Conservation (phyloP, 768 basidiomycete genomes). For the Ramaria sp. region DNA sequence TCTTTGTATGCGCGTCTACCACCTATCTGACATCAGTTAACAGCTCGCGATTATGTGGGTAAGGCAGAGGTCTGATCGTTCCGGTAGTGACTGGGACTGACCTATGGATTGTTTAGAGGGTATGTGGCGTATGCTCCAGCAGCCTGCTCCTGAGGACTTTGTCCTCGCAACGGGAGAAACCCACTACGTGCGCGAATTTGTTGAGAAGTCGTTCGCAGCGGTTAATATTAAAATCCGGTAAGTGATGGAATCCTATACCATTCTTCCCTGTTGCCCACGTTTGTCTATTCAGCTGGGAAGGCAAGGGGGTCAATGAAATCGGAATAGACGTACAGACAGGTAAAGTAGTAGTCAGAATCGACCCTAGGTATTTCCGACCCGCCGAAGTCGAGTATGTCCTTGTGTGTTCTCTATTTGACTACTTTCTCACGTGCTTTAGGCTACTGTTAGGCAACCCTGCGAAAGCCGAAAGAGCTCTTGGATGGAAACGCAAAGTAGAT, state of each 20-base stretch:
- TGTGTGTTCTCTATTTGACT: background rate
- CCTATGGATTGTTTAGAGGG: conserved; percentile 72
- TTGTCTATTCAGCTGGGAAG: conserved; percentile 50
- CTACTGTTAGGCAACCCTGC: conserved; percentile 79
- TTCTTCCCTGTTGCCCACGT: conserved; percentile 4
- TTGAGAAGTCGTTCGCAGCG: conserved; percentile 72
- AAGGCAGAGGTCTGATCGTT: background rate
- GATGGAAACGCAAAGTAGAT: conserved; percentile 81
- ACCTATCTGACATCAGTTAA: background rate
- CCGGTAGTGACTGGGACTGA: background rate
- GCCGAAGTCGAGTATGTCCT: conserved; percentile 83
- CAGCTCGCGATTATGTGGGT: conserved; percentile 49
- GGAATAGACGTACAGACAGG: conserved; percentile 62
- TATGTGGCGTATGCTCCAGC: conserved; percentile 97
- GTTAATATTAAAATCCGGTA: conserved; percentile 52
- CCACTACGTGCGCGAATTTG: conserved; percentile 87
- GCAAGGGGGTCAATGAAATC: conserved; percentile 64
- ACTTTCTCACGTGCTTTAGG: conserved; percentile 24
- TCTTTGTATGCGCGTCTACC: background rate
- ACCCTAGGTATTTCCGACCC: conserved; percentile 86
- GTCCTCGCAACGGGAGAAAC: conserved; percentile 96
- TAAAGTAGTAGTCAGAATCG: conserved; percentile 71
- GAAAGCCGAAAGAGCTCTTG: conserved; percentile 81
- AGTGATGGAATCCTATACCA: conserved; percentile 27
- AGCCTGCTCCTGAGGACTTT: conserved; percentile 73